A percentile compares a stretch with the other conserved stretches of the same genome.
phyloP scores from a whole-genome alignment of 768 basidiomycete genomes.

The Trametes coccinea region DNA sequence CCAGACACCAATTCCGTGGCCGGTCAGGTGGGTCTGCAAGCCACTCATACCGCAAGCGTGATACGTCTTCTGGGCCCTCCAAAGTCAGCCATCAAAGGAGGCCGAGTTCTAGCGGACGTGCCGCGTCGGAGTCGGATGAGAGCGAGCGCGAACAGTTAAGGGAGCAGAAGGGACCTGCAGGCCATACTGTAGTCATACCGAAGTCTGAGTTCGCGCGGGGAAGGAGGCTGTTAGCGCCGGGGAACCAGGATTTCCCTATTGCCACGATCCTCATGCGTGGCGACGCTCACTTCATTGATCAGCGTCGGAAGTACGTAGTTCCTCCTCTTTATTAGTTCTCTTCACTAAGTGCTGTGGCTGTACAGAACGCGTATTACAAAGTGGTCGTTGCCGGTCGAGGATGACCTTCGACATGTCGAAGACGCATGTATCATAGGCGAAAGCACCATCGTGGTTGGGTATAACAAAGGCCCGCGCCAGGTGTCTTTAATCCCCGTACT shows the following conservation, averaged over 20 bases:
- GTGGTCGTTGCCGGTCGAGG: constrained; percentile 23
- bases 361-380: constrained; percentile 22
- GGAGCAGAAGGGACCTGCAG: background rate
- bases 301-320: constrained; percentile 21
- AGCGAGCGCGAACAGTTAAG: background rate
- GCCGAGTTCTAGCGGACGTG: constrained; percentile 4
- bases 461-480: constrained; percentile 41
- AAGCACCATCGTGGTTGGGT: constrained; percentile 44
- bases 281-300: constrained; percentile 32
- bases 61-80: background rate
- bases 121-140: background rate
- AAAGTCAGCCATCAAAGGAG: background rate
- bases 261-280: constrained; percentile 33
- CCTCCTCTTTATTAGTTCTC: background rate
- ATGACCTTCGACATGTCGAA: constrained; percentile 37
- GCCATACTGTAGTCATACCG: constrained; percentile 27
- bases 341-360: constrained; percentile 12
- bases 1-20: background rate
- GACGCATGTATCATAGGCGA: constrained; percentile 46
- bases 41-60: background rate
- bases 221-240: constrained; percentile 29
- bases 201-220: constrained; percentile 28
- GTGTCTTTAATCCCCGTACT: constrained; percentile 41
- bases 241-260: constrained; percentile 18
- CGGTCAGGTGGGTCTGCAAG: background rate